A percentile compares a stretch with the other conserved stretches of the same genome.
phyloP scores from a whole-genome alignment of 208 protist species.

The Giardia muris region DNA sequence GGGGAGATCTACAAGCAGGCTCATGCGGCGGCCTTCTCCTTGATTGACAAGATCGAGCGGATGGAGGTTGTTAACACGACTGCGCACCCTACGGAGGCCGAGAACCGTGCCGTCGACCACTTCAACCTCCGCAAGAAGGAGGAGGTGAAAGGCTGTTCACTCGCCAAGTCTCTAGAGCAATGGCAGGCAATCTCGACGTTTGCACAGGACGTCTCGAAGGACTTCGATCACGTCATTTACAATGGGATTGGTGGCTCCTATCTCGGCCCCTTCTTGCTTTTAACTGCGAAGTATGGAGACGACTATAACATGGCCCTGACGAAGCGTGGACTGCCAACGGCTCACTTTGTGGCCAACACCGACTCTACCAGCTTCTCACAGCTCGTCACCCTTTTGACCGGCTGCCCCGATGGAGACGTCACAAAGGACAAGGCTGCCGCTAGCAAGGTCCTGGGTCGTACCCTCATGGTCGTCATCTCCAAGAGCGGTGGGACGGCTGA shows the following conservation, averaged over 20 bases:
- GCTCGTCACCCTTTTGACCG: background rate
- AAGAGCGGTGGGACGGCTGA: slow-evolving; percentile 46
- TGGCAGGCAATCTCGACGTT: slow-evolving; percentile 32
- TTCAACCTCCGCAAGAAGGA: slow-evolving; percentile 39
- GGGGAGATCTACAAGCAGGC: background rate
- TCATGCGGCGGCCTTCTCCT: slow-evolving; percentile 18
- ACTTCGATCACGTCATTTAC: slow-evolving; percentile 43
- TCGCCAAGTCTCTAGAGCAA: slow-evolving; percentile 28
- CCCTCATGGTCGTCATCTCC: slow-evolving; percentile 41
- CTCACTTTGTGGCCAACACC: slow-evolving; percentile 44
- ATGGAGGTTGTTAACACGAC: slow-evolving; percentile 26
- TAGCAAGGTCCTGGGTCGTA: background rate
- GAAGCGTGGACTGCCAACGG: background rate
- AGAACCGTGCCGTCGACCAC: slow-evolving; percentile 45
- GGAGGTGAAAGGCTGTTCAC: slow-evolving; percentile 31
- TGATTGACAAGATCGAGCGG: slow-evolving; percentile 21
- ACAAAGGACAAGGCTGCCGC: background rate
- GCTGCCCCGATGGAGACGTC: background rate
- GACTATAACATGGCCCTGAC: background rate
- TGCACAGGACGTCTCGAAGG: slow-evolving; percentile 2
- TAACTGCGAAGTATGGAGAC: slow-evolving; percentile 30
- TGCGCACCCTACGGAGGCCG: slow-evolving; percentile 26
- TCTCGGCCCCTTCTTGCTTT: slow-evolving; percentile 44
- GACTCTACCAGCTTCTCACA: slow-evolving; percentile 40
- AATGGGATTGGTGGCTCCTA: slow-evolving; percentile 49